Conservation (phyloP, 2,329 filamentous ascomycete species). For the Exophiala sp. region DNA sequence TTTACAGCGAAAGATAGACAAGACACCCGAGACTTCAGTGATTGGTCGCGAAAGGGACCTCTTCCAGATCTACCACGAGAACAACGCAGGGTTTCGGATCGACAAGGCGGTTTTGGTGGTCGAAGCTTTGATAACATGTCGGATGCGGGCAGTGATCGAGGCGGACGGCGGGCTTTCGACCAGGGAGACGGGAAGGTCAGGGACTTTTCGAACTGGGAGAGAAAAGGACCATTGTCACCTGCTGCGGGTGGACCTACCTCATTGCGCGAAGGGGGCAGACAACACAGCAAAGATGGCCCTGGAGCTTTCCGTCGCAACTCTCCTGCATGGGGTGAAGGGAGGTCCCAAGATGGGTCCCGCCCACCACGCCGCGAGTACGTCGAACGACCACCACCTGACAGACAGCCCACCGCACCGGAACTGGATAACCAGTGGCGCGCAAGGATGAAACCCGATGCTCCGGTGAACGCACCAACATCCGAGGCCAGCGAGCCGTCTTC, state of each 20-base stretch:
- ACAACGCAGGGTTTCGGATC: conserved; percentile 51
- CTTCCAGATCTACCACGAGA: conserved; percentile 64
- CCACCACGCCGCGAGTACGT: conserved; percentile 72
- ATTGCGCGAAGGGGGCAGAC: conserved; percentile 54
- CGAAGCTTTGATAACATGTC: conserved; percentile 51
- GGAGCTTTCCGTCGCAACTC: conserved; percentile 57
- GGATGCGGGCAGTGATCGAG: conserved; percentile 58
- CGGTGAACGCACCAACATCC: conserved; percentile 56
- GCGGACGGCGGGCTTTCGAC: conserved; percentile 61
- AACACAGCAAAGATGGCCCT: conserved; percentile 55
- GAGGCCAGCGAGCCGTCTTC: conserved; percentile 71
- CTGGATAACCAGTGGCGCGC: conserved; percentile 88
- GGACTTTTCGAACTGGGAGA: conserved; percentile 88
- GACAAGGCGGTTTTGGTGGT: conserved; percentile 46
- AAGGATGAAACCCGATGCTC: conserved; percentile 78
- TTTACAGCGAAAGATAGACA: conserved; percentile 73
- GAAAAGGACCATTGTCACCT: conserved; percentile 83
- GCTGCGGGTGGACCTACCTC: conserved; percentile 41
- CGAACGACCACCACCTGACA: conserved; percentile 61
- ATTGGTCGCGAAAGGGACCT: conserved; percentile 92
- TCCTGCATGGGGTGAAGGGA: conserved; percentile 66
- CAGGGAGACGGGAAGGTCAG: conserved; percentile 67
- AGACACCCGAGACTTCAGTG: conserved; percentile 70
- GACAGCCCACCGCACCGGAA: conserved; percentile 78
- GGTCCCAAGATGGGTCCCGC: conserved; percentile 68